Base-by-base conservation (phyloP, 2,329 filamentous ascomycete genomes). In the Colletotrichum musicola region DNA sequence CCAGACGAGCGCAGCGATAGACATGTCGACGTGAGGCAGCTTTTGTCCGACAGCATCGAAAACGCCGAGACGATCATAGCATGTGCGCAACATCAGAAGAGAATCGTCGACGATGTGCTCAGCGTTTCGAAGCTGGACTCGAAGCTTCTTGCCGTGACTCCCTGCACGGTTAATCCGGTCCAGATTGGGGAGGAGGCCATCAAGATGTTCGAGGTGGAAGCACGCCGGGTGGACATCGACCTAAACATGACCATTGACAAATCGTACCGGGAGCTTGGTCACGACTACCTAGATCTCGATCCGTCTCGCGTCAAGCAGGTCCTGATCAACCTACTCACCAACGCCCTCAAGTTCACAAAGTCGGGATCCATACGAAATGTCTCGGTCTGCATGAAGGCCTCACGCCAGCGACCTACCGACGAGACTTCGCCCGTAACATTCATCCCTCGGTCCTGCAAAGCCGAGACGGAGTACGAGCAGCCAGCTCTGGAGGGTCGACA, bases 331-430 rank as follows among this genome's bases (percentile, higher is more conserved):
- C 84, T 95, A 1, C 87, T 93, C 9, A 93, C 92, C 7, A 95
- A 95, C 74, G 92, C 92, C 0, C 90, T 95, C 77, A 95, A 95
- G 74, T 95, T 95, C 75, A 95, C 93, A 1, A 89, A 89, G 42
- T 84, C 84, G 0, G 88, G 90, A 18, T 83, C 84, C 16, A 86
- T 82, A 13, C 86, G 89, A 7, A 87, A 88, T 49, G 85, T 89
- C 40, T 80, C 79, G 1, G 81, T 88, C 2, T 79, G 77, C 38
- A 77, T 89, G 54, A 83, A 83, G 53, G 84, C 82, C 9, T 84
- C 79, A 22, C 77, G 73, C 38, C 73, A 75, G 18, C 77, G 77
- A 22, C 84, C 83, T 0, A 77, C 77, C 22, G 79, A 77, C 62
- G 78, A 76, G 57, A 81, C 73, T 42, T 83, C 83, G 40, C 78